phyloP scores from a whole-genome alignment of 2,329 filamentous ascomycete genomes.

The Metarhizium sp. region DNA sequence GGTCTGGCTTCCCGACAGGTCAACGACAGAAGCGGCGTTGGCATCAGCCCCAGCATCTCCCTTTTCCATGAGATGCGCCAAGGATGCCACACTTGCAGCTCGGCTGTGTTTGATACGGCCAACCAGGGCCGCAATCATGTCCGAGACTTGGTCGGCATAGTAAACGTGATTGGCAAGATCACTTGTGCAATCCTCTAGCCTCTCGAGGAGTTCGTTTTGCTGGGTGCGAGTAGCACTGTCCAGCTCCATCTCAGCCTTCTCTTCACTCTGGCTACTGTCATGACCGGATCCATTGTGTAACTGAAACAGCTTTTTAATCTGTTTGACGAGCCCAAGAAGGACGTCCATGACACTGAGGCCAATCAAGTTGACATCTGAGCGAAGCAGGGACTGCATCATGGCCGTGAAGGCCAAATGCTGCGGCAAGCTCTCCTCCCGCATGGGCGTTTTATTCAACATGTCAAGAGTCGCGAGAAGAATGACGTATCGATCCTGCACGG shows the following conservation, averaged over 20 bases:
- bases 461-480: constrained; percentile 80
- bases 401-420: constrained; percentile 67
- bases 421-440: constrained; percentile 61
- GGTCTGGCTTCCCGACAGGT: constrained; percentile 33
- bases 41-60: constrained; percentile 31
- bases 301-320: constrained; percentile 70
- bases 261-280: constrained; percentile 22
- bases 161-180: constrained; percentile 90
- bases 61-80: constrained; percentile 30
- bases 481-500: constrained; percentile 88
- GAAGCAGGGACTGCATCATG: constrained; percentile 73
- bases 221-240: constrained; percentile 30
- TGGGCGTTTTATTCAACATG: constrained; percentile 55
- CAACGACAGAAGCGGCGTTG: constrained; percentile 21
- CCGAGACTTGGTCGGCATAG: constrained; percentile 90
- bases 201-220: constrained; percentile 55
- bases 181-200: constrained; percentile 77
- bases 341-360: constrained; percentile 96
- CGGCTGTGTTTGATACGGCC: constrained; percentile 62
- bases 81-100: constrained; percentile 32
- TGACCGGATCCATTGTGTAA: constrained; percentile 34
- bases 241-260: constrained; percentile 21
- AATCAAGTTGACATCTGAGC: constrained; percentile 86
- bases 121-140: constrained; percentile 82
- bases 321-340: constrained; percentile 72